Percentiles rank a stretch among this genome's conserved stretches.
Conservation (phyloP, 208 protist species). For the Trichomonas gallinae region DNA sequence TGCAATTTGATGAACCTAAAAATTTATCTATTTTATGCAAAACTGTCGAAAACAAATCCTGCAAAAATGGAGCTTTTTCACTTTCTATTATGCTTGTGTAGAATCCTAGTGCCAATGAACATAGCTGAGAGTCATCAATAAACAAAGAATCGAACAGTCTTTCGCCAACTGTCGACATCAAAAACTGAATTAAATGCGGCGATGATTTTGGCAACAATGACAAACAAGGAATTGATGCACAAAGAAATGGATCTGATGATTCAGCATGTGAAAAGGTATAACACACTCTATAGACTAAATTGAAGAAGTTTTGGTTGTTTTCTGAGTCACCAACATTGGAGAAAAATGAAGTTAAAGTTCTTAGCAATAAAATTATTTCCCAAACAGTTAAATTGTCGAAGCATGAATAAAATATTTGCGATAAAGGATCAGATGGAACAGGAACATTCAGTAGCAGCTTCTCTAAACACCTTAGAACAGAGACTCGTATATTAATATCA, state of each 20-base stretch:
- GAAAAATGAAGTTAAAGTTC: not conserved
- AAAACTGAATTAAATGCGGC: not conserved
- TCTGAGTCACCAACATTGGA: not conserved
- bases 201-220: not conserved
- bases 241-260: not conserved
- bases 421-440: not conserved
- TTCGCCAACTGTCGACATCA: not conserved
- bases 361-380: not conserved
- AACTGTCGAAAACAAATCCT: not conserved
- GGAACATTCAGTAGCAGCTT: not conserved
- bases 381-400: not conserved
- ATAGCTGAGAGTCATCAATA: not conserved
- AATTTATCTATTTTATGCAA: not conserved
- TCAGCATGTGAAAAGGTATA: not conserved
- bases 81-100: not conserved
- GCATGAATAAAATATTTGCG: not conserved
- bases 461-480: not conserved
- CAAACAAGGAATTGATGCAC: not conserved
- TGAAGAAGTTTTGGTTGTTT: not conserved
- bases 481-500: not conserved
- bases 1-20: not conserved
- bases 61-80: not conserved
- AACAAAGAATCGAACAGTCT: not conserved
- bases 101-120: not conserved
- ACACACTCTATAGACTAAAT: not conserved